These are phyloP conservation scores for Trichoderma asperelloides DNA, from an alignment of 495 filamentous ascomycete species.

Conservation along the genomic window DNA sequence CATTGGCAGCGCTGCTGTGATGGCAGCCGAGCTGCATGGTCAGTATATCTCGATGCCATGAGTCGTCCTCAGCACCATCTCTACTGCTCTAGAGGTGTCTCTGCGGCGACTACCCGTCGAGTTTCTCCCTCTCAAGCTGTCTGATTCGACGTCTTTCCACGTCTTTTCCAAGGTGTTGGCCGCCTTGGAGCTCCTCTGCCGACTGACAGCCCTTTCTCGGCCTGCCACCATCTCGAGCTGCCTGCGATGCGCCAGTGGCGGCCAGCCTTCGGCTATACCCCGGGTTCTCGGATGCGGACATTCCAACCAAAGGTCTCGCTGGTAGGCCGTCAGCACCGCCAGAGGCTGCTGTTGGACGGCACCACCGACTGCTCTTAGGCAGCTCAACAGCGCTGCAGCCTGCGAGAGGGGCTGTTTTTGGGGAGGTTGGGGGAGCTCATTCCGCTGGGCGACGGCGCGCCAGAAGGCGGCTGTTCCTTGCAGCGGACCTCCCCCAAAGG, in stretches of 20 bases:
- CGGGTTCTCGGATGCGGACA: background rate
- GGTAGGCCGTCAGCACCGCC: background rate
- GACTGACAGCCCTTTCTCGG: background rate
- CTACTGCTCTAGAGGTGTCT: background rate
- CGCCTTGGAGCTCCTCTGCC: background rate
- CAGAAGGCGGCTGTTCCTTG: constrained; percentile 3
- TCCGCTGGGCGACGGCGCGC: background rate
- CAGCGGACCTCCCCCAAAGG: background rate
- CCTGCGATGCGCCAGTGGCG: constrained; percentile 7
- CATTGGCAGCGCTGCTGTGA: background rate
- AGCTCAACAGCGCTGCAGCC: background rate
- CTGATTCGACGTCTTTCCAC: background rate
- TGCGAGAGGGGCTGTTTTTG: background rate
- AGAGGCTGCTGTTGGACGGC: background rate
- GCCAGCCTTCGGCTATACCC: background rate
- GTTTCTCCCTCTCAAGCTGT: too few species aligned
- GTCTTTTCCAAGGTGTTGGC: background rate
- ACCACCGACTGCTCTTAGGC: background rate
- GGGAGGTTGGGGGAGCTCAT: constrained; percentile 4
- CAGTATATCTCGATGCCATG: background rate
- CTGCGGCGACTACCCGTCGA: background rate
- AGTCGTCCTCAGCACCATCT: background rate
- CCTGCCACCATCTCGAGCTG: constrained; percentile 3
- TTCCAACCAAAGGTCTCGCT: background rate
- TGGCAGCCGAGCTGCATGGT: background rate